Conservation (phyloP, 2,329 filamentous ascomycete genomes). For the Neopestalotiopsis rosae region DNA sequence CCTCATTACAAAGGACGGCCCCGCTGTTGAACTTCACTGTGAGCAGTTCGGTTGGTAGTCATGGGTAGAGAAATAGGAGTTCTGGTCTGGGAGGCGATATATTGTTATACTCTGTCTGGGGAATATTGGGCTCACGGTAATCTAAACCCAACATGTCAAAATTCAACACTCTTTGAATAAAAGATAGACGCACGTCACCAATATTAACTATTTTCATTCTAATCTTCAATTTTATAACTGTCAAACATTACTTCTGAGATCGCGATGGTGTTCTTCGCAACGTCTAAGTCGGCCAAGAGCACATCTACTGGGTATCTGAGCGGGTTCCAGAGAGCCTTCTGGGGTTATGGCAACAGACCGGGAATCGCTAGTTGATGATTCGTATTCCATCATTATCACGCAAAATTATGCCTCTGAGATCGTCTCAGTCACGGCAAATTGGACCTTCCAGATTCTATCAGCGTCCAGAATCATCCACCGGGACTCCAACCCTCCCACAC, state of each 20-base stretch:
- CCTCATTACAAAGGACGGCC: conserved; percentile 48
- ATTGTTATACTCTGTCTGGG: neutral
- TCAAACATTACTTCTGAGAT: neutral
- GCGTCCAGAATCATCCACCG: neutral
- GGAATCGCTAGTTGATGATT: neutral
- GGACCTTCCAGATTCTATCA: neutral
- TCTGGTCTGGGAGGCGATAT: neutral
- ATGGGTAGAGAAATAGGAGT: neutral
- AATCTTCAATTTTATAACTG: neutral
- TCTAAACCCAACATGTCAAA: neutral
- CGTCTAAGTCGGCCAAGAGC: neutral
- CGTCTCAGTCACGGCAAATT: neutral
- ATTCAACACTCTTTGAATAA: neutral
- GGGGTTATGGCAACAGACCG: neutral
- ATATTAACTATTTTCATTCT: neutral
- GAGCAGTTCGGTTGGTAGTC: conserved; percentile 54
- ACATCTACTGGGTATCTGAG: neutral
- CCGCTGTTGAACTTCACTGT: conserved; percentile 56
- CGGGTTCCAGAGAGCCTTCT: neutral
- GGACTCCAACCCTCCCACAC: neutral
- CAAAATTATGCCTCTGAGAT: neutral
- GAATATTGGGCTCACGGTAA: neutral
- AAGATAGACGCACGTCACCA: neutral
- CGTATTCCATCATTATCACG: neutral
- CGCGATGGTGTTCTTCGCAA: no score